Base-by-base conservation (phyloP, 2,329 filamentous ascomycete genomes). In the Xylariaceae sp. region DNA sequence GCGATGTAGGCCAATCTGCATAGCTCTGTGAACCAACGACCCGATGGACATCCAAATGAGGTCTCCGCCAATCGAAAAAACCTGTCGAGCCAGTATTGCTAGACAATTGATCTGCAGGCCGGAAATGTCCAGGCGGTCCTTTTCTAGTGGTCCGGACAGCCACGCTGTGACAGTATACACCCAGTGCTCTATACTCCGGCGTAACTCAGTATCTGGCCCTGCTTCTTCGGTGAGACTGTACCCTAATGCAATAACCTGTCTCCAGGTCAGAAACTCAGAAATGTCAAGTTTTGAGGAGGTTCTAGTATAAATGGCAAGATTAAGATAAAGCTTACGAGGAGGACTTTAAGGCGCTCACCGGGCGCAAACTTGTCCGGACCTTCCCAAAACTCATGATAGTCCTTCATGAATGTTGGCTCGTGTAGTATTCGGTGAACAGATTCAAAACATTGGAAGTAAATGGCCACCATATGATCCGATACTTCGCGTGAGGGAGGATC, bases 391-490 rank as follows among this genome's bases (percentile, higher is more conserved):
- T 45, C 60, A 3, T 65, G 51, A 54, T 80, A 82, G 7, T 79
- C 73, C 17, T 64, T 55, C 68, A 71, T 71, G 51, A 82, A 83
- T 0, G 70, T 74, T 0, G 78, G 77, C 5, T 67, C 60, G 47
- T 83, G 79, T 0, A 83, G 59, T 40, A 83, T 74, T 3, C 77
- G 72, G 45, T 79, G 73, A 0, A 70, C 68, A 1, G 69, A 71
- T 51, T 80, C 80, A 49, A 77, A 80, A 0, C 65, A 74, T 2
- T 62, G 61, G 39, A 81, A 72, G 60, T 83, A 83, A 0, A 74
- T 54, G 1, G 59, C 49, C 6, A 70, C 67, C 60, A 75, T 69
- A 11, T 56, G 35, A 48, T 81, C 75, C 1, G 73, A 63, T 5
- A 60, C 22, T 10, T 61, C 62, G 1, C 63, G 66, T 2, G 62